Evolutionary conservation across 75 land plant species (phyloP).

Genomic region (Sequoia sempervirens): DNA sequence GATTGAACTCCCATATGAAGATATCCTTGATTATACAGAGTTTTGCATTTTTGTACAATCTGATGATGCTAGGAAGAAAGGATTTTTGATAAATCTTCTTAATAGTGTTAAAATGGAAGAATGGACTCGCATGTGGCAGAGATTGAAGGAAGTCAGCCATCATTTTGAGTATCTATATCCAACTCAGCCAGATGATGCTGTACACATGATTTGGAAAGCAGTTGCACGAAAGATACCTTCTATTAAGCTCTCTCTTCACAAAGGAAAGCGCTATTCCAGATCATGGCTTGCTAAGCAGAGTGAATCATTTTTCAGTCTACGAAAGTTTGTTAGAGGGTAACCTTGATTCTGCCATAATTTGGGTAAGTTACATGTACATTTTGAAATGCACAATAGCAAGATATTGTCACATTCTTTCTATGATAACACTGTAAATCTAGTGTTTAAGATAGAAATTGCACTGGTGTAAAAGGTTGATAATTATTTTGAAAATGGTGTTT

Average conservation of each 20-base stretch:
- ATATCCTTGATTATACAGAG: slow-evolving; percentile 72
- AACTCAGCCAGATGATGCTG: slow-evolving; percentile 67
- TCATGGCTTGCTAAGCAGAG: slow-evolving; percentile 9
- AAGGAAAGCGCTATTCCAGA: slow-evolving; percentile 40
- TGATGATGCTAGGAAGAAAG: slow-evolving; percentile 57
- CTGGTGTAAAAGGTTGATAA: neutral
- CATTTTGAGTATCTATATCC: slow-evolving; percentile 80
- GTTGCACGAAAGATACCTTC: slow-evolving; percentile 55
- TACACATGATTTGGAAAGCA: slow-evolving; percentile 88
- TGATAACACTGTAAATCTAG: neutral
- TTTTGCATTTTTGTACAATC: slow-evolving; percentile 75
- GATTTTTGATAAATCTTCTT: slow-evolving; percentile 58
- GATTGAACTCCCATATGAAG: slow-evolving; percentile 90
- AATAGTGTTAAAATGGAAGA: slow-evolving; percentile 43
- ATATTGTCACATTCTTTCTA: slow-evolving; percentile 1
- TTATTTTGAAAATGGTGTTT: neutral
- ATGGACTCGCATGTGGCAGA: slow-evolving; percentile 78
- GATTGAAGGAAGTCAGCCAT: slow-evolving; percentile 46
- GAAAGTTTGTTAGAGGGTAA: slow-evolving; percentile 2
- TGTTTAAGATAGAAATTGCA: neutral
- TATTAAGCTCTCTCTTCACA: slow-evolving; percentile 36
- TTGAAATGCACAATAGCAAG: neutral
- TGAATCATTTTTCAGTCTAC: slow-evolving; percentile 6
- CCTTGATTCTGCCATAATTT: neutral
- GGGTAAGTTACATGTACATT: slow-evolving; percentile 3